Base-by-base conservation (phyloP, 345 rosid species). In the Syzygium grande region DNA sequence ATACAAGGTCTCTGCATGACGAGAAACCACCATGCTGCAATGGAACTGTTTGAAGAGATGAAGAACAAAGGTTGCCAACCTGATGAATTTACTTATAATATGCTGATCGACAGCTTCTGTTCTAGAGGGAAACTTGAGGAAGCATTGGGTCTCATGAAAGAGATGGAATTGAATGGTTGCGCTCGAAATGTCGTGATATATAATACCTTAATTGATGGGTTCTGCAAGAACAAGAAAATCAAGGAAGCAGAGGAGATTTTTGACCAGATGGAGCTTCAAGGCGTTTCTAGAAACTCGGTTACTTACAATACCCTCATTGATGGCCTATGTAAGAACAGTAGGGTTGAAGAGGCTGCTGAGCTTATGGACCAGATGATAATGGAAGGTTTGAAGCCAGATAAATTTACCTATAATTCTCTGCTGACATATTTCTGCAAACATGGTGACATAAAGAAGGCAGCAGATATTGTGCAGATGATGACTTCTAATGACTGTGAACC, bases 321-420 rank as follows among this genome's bases (percentile, higher is more conserved):
- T 65, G 99, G 98, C 85, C 94, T 96, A 54, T 95, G 95, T 92
- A 95, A 94, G 90, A 91, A 88, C 85, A 91, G 91, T 85, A 93
- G 98, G 90, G 95, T 96, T 56, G 95, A 95, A 84, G 98, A 95
- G 51, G 98, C 99, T 7, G 93, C 96, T 79, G 95, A 94, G 88
- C 93, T 97, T 63, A 97, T 97, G 96, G 98, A 95, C 90, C 99
- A 94, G 90, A 96, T 97, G 99, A 89, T 95, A 89, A 95, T 95
- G 98, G 99, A 95, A 87, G 98, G 98, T 59, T 90, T 94, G 87
- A 93, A 95, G 86, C 98, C 97, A 46, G 98, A 95, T 90, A 97
- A 96, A 86, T 95, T 94, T 92, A 95, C 99, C 0, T 95, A 96
- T 90, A 96, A 93, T 90, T 96, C 98, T 38, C 89, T 97, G 91